These are phyloP conservation scores for Aplosporella prunicola DNA, from an alignment of 2,329 filamentous ascomycete genomes.

Conservation along the genomic window DNA sequence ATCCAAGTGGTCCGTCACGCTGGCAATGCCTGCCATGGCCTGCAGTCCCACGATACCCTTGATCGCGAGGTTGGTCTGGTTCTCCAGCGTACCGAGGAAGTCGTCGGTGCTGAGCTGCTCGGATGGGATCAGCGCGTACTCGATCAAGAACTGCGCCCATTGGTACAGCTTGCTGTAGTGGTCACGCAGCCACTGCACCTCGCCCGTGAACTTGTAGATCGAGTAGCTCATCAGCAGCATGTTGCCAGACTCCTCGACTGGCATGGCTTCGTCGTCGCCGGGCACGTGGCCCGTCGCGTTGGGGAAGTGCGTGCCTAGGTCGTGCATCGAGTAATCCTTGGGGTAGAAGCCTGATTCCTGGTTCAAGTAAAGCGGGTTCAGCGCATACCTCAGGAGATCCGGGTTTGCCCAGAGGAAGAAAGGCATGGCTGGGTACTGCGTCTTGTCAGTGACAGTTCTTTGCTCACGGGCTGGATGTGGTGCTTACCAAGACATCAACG, in stretches of 20 bases:
- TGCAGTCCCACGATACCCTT: constrained; percentile 18
- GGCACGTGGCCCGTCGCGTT: constrained; percentile 13
- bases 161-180: constrained; percentile 15
- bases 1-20: constrained; percentile 6
- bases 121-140: constrained; percentile 14
- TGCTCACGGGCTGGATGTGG: no score
- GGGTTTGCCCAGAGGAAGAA: constrained; percentile 13
- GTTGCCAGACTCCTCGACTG: constrained; percentile 14
- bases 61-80: constrained; percentile 19
- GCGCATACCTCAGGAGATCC: constrained; percentile 6
- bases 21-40: constrained; percentile 16
- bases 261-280: constrained; percentile 12
- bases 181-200: constrained; percentile 9
- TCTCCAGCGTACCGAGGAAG: constrained; percentile 14
- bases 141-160: constrained; percentile 15
- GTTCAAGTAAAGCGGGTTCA: constrained; percentile 16
- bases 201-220: constrained; percentile 13
- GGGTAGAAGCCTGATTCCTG: constrained; percentile 16
- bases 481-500: constrained; percentile 17
- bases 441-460: not conserved
- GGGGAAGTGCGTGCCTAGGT: constrained; percentile 11
- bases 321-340: constrained; percentile 13
- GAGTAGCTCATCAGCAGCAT: constrained; percentile 14
- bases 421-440: constrained; percentile 11
- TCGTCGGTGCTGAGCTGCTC: constrained; percentile 15